Percentiles rank a stretch among this genome's conserved stretches.
These are phyloP conservation scores for Phragmites australis DNA, from an alignment of 176 grass and related monocot genomes.

Conservation along the genomic window DNA sequence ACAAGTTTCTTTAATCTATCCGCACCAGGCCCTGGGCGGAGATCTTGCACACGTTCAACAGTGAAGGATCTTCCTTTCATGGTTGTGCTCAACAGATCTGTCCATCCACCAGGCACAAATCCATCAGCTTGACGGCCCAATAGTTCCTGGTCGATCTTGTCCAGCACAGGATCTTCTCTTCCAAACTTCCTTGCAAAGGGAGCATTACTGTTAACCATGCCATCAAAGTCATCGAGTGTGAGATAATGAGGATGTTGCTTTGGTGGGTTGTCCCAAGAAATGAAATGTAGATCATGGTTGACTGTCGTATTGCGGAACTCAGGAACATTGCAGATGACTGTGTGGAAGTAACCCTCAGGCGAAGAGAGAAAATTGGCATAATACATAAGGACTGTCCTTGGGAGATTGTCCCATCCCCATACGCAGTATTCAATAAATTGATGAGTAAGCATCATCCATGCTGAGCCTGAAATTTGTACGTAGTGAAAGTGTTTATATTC, in stretches of 20 bases:
- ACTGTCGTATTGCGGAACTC: conserved; percentile 93
- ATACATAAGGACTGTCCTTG: conserved; percentile 95
- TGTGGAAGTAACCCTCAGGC: conserved; percentile 95
- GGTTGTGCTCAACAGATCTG: conserved; percentile 52
- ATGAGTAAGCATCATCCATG: conserved; percentile 97
- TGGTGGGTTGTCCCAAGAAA: conserved; percentile 97
- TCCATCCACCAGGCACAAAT: conserved; percentile 73
- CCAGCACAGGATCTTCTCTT: conserved; percentile 74
- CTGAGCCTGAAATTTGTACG: conserved; percentile 73
- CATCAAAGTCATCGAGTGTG: conserved; percentile 56
- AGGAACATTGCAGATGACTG: conserved; percentile 86
- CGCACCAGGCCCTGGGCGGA: conserved; percentile 64
- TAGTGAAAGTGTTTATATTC: conserved; percentile 24
- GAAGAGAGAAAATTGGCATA: conserved; percentile 98
- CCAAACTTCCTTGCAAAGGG: conserved; percentile 93
- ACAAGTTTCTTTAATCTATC: conserved; percentile 73
- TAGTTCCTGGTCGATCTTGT: conserved; percentile 87
- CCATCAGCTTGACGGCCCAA: conserved; percentile 59
- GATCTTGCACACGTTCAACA: conserved; percentile 58
- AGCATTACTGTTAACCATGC: conserved; percentile 78
- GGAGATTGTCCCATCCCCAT: conserved; percentile 99
- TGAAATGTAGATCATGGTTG: conserved; percentile 97
- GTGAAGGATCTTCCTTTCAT: conserved; percentile 44
- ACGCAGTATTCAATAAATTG: conserved; percentile 89
- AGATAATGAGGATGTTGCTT: conserved; percentile 97